Percentiles rank a stretch among this genome's conserved stretches.
phyloP scores from a whole-genome alignment of 1,284 basidiomycete species.

The Prillingera fragicola region DNA sequence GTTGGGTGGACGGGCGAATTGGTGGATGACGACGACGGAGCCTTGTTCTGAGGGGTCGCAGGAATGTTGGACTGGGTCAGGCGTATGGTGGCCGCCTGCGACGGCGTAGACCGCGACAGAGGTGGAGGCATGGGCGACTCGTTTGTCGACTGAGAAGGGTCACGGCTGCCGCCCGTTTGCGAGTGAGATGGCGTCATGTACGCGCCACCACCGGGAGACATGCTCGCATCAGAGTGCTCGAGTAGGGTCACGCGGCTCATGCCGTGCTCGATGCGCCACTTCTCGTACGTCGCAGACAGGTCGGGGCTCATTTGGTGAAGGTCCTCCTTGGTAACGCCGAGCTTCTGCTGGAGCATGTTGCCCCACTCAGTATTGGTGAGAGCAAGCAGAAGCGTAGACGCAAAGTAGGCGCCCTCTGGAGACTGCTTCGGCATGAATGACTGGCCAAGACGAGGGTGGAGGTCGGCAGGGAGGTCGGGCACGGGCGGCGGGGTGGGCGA shows the following conservation, averaged over 20 bases:
- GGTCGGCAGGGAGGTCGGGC: slow-evolving; percentile 20
- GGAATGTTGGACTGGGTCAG: slow-evolving; percentile 2
- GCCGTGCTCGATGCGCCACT: slow-evolving; percentile 23
- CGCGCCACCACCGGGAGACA: slow-evolving; percentile 1
- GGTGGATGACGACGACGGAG: slow-evolving; percentile 1
- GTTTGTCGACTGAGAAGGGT: slow-evolving; percentile 3
- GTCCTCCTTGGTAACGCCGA: slow-evolving; percentile 26
- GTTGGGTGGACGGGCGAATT: slow-evolving; percentile 13
- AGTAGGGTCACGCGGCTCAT: slow-evolving; percentile 22
- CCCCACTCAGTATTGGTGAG: slow-evolving; percentile 14
- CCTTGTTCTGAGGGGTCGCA: not conserved
- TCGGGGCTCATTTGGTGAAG: slow-evolving; percentile 29
- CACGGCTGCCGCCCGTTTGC: not conserved
- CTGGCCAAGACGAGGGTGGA: slow-evolving; percentile 23
- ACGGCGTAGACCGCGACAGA: slow-evolving; percentile 1
- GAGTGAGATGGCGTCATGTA: slow-evolving; percentile 3
- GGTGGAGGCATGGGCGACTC: slow-evolving; percentile 1
- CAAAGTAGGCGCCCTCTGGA: slow-evolving; percentile 22
- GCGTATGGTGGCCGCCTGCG: slow-evolving; percentile 1
- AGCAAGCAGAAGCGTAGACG: slow-evolving; percentile 17
- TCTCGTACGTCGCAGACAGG: slow-evolving; percentile 31
- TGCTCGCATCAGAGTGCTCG: slow-evolving; percentile 4
- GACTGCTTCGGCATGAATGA: slow-evolving; percentile 4
- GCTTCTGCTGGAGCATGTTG: slow-evolving; percentile 15
- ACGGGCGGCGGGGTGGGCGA: too few species aligned